A percentile compares a stretch with the other conserved stretches of the same genome.
phyloP scores from a whole-genome alignment of 2,329 filamentous ascomycete genomes.

The Coniochaeta hoffmannii region DNA sequence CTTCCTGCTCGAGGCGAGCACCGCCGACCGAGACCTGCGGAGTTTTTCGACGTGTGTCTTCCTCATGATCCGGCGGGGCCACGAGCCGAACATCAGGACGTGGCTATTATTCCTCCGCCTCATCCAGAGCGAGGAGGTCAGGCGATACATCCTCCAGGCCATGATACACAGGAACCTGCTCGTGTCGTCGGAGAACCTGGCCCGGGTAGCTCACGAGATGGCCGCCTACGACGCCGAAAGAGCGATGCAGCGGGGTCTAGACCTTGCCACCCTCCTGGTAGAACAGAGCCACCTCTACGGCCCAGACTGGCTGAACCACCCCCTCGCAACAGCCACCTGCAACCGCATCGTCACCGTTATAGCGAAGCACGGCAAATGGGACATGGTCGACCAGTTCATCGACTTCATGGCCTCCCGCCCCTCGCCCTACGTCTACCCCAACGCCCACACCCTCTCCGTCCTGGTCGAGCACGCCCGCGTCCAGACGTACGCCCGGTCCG shows the following conservation, averaged over 20 bases:
- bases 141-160: slow-evolving; percentile 34
- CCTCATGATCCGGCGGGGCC: slow-evolving; percentile 31
- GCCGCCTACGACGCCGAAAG: slow-evolving; percentile 34
- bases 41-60: slow-evolving; percentile 33
- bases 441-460: slow-evolving; percentile 26
- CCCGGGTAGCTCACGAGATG: slow-evolving; percentile 33
- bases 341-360: slow-evolving; percentile 34
- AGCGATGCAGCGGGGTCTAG: slow-evolving; percentile 27
- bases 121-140: slow-evolving; percentile 51
- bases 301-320: slow-evolving; percentile 31
- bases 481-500: slow-evolving; percentile 13
- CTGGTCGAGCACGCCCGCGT: slow-evolving; percentile 19
- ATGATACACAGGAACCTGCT: slow-evolving; percentile 40
- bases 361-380: slow-evolving; percentile 28
- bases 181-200: slow-evolving; percentile 24
- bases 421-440: slow-evolving; percentile 13
- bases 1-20: slow-evolving; percentile 34
- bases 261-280: slow-evolving; percentile 28
- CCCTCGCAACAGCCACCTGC: slow-evolving; percentile 16
- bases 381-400: slow-evolving; percentile 22
- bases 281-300: slow-evolving; percentile 37
- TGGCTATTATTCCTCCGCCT: slow-evolving; percentile 43
- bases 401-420: slow-evolving; percentile 15
- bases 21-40: slow-evolving; percentile 29
- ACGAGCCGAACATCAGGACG: slow-evolving; percentile 34